Base-by-base conservation (phyloP, 305 asterid genomes). In the Fraxinus sp. region DNA sequence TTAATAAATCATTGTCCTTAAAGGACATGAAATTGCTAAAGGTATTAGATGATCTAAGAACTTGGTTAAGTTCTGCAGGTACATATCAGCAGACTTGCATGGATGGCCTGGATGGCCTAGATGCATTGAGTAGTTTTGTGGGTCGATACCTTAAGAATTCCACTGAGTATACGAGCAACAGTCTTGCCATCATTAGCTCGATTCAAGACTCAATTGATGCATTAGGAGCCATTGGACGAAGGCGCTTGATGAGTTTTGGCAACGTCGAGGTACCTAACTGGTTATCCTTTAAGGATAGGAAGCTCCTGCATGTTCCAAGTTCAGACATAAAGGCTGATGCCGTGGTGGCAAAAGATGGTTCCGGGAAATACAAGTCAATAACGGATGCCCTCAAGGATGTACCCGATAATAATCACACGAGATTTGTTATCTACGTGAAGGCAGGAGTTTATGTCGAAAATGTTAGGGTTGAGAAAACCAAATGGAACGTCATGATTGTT, bases 11-110 rank as follows among this genome's bases (percentile, higher is more conserved):
- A 9, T 66, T 89, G 14, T 39, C 89, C 1, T 26, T 39, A 3
- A 55, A 14, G 26, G 83, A 75, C 10, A 39, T 71, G 41, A 76
- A 84, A 2, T 46, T 81, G 10, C 13, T 16, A 1, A 62, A 86
- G 26, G 84, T 37, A 2, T 79, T 85, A 5, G 44, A 77, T 59
- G 89, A 86, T 72, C 81, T 88, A 49, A 85, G 85, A 36, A 88
- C 91, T 3, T 83, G 87, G 85, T 80, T 86, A 22, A 88, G 89
- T 76, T 82, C 91, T 2, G 83, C 88, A 2, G 85, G 86, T 0
- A 85, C 89, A 7, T 86, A 84, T 32, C 89, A 84, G 4, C 84
- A 86, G 13, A 89, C 90, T 1, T 89, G 33, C 85, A 70, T 89
- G 0, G 92, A 87, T 13, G 87, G 85, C 85, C 74, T 89, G 0